Base-by-base conservation (phyloP, 306 rosid species). In the Begonia masoniana region DNA sequence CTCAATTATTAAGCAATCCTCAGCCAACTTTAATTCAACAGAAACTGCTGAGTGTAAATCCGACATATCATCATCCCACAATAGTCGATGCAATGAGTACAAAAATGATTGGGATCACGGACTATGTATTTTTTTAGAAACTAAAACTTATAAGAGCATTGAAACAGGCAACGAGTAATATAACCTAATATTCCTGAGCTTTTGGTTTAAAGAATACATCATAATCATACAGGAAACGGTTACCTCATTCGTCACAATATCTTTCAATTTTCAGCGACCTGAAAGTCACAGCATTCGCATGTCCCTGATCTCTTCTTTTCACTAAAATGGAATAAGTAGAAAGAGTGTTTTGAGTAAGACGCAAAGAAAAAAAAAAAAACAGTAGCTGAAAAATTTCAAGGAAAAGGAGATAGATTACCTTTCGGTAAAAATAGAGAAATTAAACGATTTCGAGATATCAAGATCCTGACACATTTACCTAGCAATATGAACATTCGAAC, bases 211-310 rank as follows among this genome's bases (percentile, higher is more conserved):
- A 31, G 39, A 31, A 31, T 31, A 31, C 7, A 31, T 31, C 39
- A 31, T 31, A 31, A 31, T 31, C 39, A 31, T 5, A 4, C 39
- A 31, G 0, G 39, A 60, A 47, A 62, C 35, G 19, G 56, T 21
- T 48, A 86, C 99, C 99, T 92, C 83, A 10, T 86, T 79, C 67
- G 55, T 74, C 15, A 85, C 87, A n/a, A n/a, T n/a, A 46, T 67
- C 85, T 71, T 73, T 74, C 14, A 71, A 46, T 62, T 68, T 51
- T 46, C 53, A 43, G 82, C 53, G 74, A 43, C 69, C 76, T 62
- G 59, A n/a, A 47, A 60, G 53, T 26, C 50, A 31, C 56, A 57
- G 49, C 48, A 47, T 58, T 58, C 41, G 8, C 12, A 26, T 71
- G 31, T 42, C n/a, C 31, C 10, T 67, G 65, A 78, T 77, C 55